phyloP scores from a whole-genome alignment of 345 rosid species.

The Citrus trifoliata region DNA sequence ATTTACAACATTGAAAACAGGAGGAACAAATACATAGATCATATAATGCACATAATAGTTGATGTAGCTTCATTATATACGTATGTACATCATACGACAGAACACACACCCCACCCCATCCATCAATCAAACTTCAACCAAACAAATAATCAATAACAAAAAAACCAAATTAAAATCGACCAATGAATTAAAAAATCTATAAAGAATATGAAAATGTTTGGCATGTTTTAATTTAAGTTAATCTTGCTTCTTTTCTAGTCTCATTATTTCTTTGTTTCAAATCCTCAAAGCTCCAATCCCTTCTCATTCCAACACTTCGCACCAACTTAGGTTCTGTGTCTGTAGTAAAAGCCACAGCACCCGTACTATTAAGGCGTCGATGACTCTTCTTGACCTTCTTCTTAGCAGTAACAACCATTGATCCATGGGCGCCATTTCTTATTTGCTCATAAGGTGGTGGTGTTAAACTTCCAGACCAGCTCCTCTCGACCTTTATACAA shows the following conservation, averaged over 20 bases:
- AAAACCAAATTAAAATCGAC: background rate
- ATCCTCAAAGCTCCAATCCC: conserved; percentile 97
- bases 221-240: too few species aligned
- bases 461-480: conserved; percentile 41
- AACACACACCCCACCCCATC: background rate
- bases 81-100: background rate
- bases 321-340: conserved; percentile 55
- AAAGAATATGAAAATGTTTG: too few species aligned
- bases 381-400: conserved; percentile 36
- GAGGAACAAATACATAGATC: background rate
- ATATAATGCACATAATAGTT: background rate
- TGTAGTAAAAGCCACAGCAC: conserved; percentile 16
- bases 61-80: background rate
- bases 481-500: conserved; percentile 31
- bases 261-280: conserved; percentile 23
- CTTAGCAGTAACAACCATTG: conserved; percentile 5
- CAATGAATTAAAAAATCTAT: too few species aligned
- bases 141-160: background rate
- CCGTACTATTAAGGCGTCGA: conserved; percentile 38
- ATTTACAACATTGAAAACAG: background rate
- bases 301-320: conserved; percentile 81
- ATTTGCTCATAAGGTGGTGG: conserved; percentile 21
- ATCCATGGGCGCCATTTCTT: conserved; percentile 10
- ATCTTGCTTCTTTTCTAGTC: too few species aligned
- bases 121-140: background rate